Conservation (phyloP, 2,329 filamentous ascomycete species). For the Ophiocordyceps unilateralis region DNA sequence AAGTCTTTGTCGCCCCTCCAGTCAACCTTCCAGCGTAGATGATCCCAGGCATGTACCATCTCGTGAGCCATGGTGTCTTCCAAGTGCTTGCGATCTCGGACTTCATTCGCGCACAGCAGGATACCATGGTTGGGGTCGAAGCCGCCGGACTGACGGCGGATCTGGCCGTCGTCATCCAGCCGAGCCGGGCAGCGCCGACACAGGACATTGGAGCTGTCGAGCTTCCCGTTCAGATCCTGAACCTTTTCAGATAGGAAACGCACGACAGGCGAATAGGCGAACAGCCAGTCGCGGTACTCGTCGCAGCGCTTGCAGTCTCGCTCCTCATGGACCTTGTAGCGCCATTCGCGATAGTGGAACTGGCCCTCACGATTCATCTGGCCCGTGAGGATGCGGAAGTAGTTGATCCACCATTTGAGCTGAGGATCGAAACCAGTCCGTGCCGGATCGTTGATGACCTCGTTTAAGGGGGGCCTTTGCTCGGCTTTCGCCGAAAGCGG, state of each 20-base stretch:
- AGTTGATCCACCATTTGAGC: constrained; percentile 57
- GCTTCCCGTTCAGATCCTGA: constrained; percentile 54
- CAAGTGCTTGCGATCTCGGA: constrained; percentile 61
- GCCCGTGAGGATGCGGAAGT: constrained; percentile 68
- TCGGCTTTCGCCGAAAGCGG: no score
- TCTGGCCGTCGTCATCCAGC: constrained; percentile 36
- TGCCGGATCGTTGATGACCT: constrained; percentile 39
- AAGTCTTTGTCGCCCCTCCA: constrained; percentile 54
- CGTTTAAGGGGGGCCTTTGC: constrained; percentile 4
- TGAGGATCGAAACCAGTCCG: constrained; percentile 46
- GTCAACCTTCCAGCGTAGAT: constrained; percentile 80
- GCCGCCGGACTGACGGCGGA: constrained; percentile 56
- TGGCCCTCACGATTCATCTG: constrained; percentile 50
- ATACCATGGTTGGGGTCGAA: constrained; percentile 82
- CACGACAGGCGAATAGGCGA: constrained; percentile 71
- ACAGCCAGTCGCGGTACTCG: constrained; percentile 63
- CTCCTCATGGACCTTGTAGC: constrained; percentile 58
- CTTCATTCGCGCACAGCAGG: constrained; percentile 79
- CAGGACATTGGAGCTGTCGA: constrained; percentile 59
- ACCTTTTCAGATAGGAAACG: constrained; percentile 78
- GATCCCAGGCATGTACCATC: constrained; percentile 95
- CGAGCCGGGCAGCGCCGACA: constrained; percentile 60
- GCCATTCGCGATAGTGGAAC: constrained; percentile 61
- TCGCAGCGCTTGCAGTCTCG: constrained; percentile 71
- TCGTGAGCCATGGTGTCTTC: constrained; percentile 94